phyloP scores from a whole-genome alignment of 2,329 filamentous ascomycete species.

The Plenodomus lindquistii region DNA sequence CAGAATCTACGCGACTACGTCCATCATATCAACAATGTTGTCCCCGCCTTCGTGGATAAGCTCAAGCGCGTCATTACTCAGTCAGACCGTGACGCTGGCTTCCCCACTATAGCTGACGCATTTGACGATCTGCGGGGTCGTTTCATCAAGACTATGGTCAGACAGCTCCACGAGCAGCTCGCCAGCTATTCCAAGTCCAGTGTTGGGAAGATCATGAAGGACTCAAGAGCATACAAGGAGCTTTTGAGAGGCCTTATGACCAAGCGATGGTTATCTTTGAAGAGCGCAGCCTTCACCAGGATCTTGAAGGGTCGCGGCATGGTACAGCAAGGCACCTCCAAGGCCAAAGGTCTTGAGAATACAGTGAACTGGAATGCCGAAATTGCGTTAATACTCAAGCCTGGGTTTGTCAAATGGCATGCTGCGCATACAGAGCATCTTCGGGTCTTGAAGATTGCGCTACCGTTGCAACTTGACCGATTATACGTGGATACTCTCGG shows the following conservation, averaged over 20 bases:
- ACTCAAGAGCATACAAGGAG: conserved; percentile 5
- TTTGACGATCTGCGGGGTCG: conserved; percentile 7
- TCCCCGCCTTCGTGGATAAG: conserved; percentile 19
- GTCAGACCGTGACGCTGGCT: conserved; percentile 15
- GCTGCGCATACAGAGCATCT: conserved; percentile 1
- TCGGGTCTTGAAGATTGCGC: conserved; percentile 1
- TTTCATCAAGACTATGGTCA: conserved; percentile 1
- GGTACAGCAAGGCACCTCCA: conserved; percentile 13
- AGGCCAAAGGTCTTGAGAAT: conserved; percentile 21
- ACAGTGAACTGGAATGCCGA: conserved; percentile 24
- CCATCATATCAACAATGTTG: conserved; percentile 4
- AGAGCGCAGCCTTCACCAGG: conserved; percentile 13
- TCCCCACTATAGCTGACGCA: conserved; percentile 15
- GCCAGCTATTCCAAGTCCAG: conserved; percentile 1
- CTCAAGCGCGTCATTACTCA: conserved; percentile 9
- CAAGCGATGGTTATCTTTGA: conserved; percentile 10
- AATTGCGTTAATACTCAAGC: conserved; percentile 12
- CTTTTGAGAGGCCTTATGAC: conserved; percentile 1
- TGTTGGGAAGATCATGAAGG: conserved; percentile 1
- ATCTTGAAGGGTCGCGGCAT: conserved; percentile 17
- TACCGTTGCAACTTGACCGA: conserved; percentile 3
- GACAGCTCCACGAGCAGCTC: neutral
- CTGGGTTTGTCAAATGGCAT: conserved; percentile 17
- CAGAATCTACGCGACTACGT: conserved; percentile 18
- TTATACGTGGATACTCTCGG: conserved; percentile 1